These are phyloP conservation scores for Sonneratia alba DNA, from an alignment of 345 rosid species.

Conservation along the genomic window DNA sequence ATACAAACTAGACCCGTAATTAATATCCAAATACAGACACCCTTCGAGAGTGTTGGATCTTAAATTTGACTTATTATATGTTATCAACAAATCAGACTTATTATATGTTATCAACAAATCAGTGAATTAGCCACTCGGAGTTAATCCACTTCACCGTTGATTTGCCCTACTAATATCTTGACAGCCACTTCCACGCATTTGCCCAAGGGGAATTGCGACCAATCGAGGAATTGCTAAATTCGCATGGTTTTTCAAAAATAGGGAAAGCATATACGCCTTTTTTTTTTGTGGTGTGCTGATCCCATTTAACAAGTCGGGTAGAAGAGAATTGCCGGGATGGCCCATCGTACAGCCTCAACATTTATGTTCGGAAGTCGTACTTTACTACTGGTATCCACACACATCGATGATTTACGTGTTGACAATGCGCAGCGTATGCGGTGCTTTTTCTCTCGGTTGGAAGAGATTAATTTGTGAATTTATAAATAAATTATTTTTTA, in stretches of 20 bases:
- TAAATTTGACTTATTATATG: too few species aligned
- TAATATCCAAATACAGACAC: too few species aligned
- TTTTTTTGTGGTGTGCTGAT: background rate
- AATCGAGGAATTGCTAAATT: background rate
- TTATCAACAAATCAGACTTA: too few species aligned
- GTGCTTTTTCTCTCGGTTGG: too few species aligned
- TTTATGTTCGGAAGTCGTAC: background rate
- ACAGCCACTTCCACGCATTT: background rate
- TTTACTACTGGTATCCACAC: background rate
- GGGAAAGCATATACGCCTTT: background rate
- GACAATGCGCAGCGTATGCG: too few species aligned
- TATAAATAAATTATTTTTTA: too few species aligned
- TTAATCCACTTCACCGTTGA: background rate
- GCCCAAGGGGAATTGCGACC: background rate
- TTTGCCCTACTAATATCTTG: background rate
- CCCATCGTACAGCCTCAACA: background rate
- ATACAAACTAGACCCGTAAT: too few species aligned
- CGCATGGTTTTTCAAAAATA: background rate
- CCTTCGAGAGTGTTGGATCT: too few species aligned
- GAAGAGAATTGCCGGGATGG: background rate
- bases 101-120: too few species aligned
- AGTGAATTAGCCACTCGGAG: too few species aligned
- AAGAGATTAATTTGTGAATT: too few species aligned
- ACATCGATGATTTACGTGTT: too few species aligned
- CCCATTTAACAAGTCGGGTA: background rate